Evolutionary conservation across 2,329 filamentous ascomycete genomes (phyloP), one percentile per base, ranked within the genome.

Genomic region (Corniculantispora saksenae): DNA sequence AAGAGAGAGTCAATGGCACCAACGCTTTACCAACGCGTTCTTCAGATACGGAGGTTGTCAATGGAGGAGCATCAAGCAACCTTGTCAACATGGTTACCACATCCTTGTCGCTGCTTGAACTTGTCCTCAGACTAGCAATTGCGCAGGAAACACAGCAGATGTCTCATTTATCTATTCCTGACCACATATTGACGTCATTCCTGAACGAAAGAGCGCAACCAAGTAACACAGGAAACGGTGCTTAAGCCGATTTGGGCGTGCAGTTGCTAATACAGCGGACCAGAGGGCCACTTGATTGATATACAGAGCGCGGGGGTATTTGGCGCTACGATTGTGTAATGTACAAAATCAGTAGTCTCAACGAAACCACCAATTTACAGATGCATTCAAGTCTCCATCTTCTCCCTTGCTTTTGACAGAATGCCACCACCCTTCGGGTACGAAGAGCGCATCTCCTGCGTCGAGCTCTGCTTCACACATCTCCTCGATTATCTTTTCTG

Each of bases 121-220:
- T 94, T 82, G 82, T 97, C 38, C 86, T 97, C 55, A 92, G 94
- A 50, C 84, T 97, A 55, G 89, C 91, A 5, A 92, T 93, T 25
- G 85, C 97, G 17, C 94, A 97, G 74, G 93, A 97, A 79, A 97
- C 95, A 76, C 91, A 97, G 74, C 94, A 97, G 81, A 86, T 88
- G 48, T 93, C 92, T 0, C 93, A 97, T 72, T 84, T 97, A n/a
- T 87, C 92, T 8, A 95, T 97, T 67, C 91, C 91, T 1, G 94
- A 97, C 74, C 92, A 97, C 71, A 87, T 97, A 2, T 82, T 97
- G 48, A 93, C 90, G 61, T 96, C 97, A 79, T 97, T 97, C 79
- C 82, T 97, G 19, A 43, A 25, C 29, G 54, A 54, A 6, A 38
- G 15, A 21, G 15, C 45, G 43, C 43, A 48, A 15, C 32, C 45